Evolutionary conservation across 176 grass and related monocot species (phyloP), one percentile per base, ranked within the genome.

Genomic region (Eragrostis nindensis): DNA sequence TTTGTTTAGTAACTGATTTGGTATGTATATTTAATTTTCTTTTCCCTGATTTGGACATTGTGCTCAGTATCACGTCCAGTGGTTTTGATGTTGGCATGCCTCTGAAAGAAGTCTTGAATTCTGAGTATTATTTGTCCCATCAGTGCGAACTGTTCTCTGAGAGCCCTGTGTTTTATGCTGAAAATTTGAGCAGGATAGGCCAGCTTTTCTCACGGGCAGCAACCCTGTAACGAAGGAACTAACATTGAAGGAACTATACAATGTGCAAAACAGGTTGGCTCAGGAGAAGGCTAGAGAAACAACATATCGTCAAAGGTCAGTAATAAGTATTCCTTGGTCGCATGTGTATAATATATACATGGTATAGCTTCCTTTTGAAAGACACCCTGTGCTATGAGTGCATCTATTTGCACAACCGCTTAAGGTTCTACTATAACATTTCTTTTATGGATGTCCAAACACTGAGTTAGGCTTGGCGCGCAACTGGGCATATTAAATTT

Each of bases 211-310:
- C 46, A 86, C 82, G 45, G 87, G 93, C 56, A 92, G 76, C 68
- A 87, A 86, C 61, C 82, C 79, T 84, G 62, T 96, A 27, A 67
- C 86, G 19, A 99, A 99, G 87, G 90, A 95, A 81, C 82, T 93
- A 65, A 91, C 77, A 38, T 59, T 95, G 25, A 91, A 99, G 76
- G 97, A 96, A 66, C 75, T 96, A 21, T 93, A 93, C 86, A 87
- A 89, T 71, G 80, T 93, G 72, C 97, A 99, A 86, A 99, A 86
- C 80, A 88, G 80, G 87, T 68, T 94, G 78, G 84, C 82, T 71
- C 90, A 93, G 79, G 93, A 99, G 55, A 95, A 99, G 88, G 84
- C 89, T 84, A 96, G 82, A 90, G 91, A 93, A 86, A 76, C 75
- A 71, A 85, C 80, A 62, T 84, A 76, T 66, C 86, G 76, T 3